Base-by-base conservation (phyloP, 139 green algal species). In the Diplosphaera chodatii region DNA sequence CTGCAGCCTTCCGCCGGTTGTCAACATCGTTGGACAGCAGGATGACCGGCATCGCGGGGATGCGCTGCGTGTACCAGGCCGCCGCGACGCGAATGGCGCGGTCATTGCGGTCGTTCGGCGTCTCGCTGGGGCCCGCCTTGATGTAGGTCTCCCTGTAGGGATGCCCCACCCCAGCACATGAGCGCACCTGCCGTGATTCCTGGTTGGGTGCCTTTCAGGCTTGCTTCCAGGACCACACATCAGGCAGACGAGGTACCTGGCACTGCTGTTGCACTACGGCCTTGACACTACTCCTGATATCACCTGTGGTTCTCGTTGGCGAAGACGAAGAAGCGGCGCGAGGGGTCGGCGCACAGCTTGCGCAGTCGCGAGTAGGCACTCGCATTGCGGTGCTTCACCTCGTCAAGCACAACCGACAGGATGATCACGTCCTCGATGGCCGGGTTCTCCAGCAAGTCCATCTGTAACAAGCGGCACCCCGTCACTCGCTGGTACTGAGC, bases 71-170 rank as follows among this genome's bases (percentile, higher is more conserved):
- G 56, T 93, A 97, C 92, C 91, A 98, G 27, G 77, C 71, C 0
- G 89, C 84, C 20, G 84, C 92, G 10, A 91, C 82, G 0, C 94
- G 79, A n/a, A 99, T 97, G 30, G 94, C 94, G n/a, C 94, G 79
- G 83, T 99, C 95, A 78, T 99, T 99, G n/a, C 94, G 81, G 85
- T 99, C 95, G 74, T 99, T 99, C 33, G 90, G 85, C 2, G 71
- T 86, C 83, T 99, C 95, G 18, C 88, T 87, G 1, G 78, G 48
- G 21, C 84, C 71, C 32, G 78, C 69, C 69, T 82, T 83, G 21
- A 94, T 78, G 64, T 88, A 92, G 0, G 91, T 97, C 15, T 91
- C 89, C 64, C 88, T 89, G 83, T 23, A 41, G 27, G 5, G 29
- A 25, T 0, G 18, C 3, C 48, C 27, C 22, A 63, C 1, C 15